A percentile compares a stretch with the other conserved stretches of the same genome.
These are phyloP conservation scores for Pichia sp. DNA, from an alignment of 1,139 yeast species.

Conservation along the genomic window DNA sequence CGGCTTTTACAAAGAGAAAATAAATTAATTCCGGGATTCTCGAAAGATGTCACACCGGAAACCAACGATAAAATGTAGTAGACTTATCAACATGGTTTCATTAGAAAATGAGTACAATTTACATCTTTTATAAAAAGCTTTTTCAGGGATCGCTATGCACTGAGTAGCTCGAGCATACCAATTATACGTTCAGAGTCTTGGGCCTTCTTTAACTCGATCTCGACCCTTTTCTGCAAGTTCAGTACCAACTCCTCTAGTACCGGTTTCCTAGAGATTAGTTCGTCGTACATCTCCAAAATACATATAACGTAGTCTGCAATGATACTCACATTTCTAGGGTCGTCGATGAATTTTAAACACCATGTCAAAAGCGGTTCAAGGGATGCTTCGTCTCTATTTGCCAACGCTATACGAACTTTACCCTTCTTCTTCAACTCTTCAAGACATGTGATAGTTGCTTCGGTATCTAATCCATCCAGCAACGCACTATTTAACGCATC, in stretches of 20 bases:
- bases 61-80: no score
- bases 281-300: slow-evolving; percentile 74
- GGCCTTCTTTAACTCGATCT: slow-evolving; percentile 68
- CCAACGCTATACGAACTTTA: slow-evolving; percentile 71
- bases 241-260: slow-evolving; percentile 69
- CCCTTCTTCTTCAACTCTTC: slow-evolving; percentile 85
- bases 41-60: no score
- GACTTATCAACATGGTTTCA: neutral
- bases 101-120: neutral
- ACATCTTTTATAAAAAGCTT: neutral
- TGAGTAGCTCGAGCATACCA: slow-evolving; percentile 87
- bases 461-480: slow-evolving; percentile 69
- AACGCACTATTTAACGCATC: slow-evolving; percentile 91
- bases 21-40: no score
- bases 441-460: slow-evolving; percentile 72
- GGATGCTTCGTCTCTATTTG: slow-evolving; percentile 74
- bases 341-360: slow-evolving; percentile 71
- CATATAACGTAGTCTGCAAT: slow-evolving; percentile 83
- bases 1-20: no score
- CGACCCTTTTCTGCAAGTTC: slow-evolving; percentile 56
- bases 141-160: slow-evolving; percentile 32
- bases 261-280: slow-evolving; percentile 68
- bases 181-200: slow-evolving; percentile 84
- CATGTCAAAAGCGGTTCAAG: slow-evolving; percentile 83
- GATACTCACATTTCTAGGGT: slow-evolving; percentile 68